These are phyloP conservation scores for Tylopilus subfusipes DNA, from an alignment of 768 basidiomycete genomes.

Conservation along the genomic window DNA sequence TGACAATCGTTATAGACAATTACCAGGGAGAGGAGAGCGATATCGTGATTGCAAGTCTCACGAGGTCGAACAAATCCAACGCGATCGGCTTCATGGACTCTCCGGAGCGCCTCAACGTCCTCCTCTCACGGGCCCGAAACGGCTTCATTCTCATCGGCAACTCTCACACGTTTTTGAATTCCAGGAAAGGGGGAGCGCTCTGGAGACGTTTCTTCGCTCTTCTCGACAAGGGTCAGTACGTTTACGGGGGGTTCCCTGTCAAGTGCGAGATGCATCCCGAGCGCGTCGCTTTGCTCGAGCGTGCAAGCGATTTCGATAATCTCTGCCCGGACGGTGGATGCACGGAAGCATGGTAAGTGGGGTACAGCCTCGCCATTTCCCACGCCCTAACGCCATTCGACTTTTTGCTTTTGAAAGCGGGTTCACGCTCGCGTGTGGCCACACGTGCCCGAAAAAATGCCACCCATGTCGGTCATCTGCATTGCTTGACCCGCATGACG, in stretches of 20 bases:
- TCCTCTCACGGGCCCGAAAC: constrained; percentile 65
- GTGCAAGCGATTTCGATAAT: constrained; percentile 47
- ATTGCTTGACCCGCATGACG: constrained; percentile 2
- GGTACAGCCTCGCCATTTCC: too few species aligned
- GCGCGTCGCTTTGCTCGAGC: constrained; percentile 35
- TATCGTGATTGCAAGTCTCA: constrained; percentile 59
- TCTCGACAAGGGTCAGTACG: constrained; percentile 6
- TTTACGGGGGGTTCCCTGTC: constrained; percentile 44
- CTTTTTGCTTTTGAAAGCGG: constrained; percentile 1
- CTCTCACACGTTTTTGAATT: constrained; percentile 48
- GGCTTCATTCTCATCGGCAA: constrained; percentile 67
- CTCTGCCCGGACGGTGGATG: constrained; percentile 64
- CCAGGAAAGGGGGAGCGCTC: constrained; percentile 13
- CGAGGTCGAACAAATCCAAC: constrained; percentile 51
- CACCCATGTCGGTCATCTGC: constrained; percentile 49
- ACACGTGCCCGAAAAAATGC: constrained; percentile 57
- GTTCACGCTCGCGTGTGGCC: constrained; percentile 24
- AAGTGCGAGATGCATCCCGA: constrained; percentile 52
- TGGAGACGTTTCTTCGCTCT: constrained; percentile 15
- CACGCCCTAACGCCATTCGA: too few species aligned
- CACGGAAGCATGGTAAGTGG: constrained; percentile 49
- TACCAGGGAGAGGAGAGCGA: constrained; percentile 75
- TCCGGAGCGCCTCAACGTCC: constrained; percentile 65
- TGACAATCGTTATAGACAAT: constrained; percentile 47
- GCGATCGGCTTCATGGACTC: constrained; percentile 72